A percentile compares a stretch with the other conserved stretches of the same genome.
phyloP scores from a whole-genome alignment of 2,329 filamentous ascomycete species.

The Curvularia sp. region DNA sequence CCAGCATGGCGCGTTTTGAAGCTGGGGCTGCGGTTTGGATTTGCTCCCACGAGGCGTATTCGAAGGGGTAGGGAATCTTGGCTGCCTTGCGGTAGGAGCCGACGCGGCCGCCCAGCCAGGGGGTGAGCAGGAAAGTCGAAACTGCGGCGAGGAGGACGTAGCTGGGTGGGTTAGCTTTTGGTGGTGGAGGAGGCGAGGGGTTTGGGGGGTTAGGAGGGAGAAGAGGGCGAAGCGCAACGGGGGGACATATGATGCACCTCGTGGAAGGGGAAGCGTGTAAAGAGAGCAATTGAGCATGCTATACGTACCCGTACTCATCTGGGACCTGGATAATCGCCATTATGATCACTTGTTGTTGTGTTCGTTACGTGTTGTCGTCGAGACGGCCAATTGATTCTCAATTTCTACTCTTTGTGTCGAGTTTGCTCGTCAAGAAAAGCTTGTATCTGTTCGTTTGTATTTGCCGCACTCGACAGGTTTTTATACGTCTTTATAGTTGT shows the following conservation, averaged over 20 bases:
- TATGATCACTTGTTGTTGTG: slow-evolving; percentile 2
- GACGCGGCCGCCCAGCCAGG: slow-evolving; percentile 60
- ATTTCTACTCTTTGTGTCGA: not conserved
- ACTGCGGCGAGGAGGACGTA: slow-evolving; percentile 63
- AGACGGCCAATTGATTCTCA: not conserved
- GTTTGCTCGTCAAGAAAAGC: not conserved
- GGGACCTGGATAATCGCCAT: slow-evolving; percentile 40
- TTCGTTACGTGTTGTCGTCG: not conserved
- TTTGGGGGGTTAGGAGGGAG: not conserved
- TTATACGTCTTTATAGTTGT: not conserved
- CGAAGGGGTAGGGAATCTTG: slow-evolving; percentile 64
- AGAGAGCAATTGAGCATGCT: not conserved
- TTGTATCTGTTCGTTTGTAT: not conserved
- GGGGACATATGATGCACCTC: too few relatives aligned
- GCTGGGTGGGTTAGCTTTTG: slow-evolving; percentile 47
- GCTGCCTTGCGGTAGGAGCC: slow-evolving; percentile 58
- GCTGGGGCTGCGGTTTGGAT: slow-evolving; percentile 51
- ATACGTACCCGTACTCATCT: slow-evolving; percentile 42
- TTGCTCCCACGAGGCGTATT: slow-evolving; percentile 64
- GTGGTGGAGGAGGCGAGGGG: slow-evolving; percentile 1
- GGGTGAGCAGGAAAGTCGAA: slow-evolving; percentile 61
- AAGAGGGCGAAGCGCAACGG: too few relatives aligned
- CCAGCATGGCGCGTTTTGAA: slow-evolving; percentile 53
- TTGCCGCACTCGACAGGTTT: not conserved
- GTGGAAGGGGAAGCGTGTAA: not conserved